These are phyloP conservation scores for Gonapodya prolifera DNA, from an alignment of 192 early-diverging fungal genomes.

Conservation along the genomic window DNA sequence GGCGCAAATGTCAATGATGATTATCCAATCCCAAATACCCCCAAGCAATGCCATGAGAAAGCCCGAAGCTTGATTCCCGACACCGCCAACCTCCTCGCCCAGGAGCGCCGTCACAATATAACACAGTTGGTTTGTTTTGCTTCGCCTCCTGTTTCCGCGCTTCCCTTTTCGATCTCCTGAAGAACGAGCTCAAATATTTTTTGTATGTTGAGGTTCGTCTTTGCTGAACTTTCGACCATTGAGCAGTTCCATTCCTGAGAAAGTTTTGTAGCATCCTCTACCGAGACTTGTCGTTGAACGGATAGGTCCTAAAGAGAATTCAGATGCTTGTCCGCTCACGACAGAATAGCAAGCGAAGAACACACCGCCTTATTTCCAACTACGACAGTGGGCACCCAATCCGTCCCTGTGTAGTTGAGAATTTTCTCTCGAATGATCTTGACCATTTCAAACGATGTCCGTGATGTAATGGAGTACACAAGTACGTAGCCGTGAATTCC, in stretches of 20 bases:
- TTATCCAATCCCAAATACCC: no score
- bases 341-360: not conserved
- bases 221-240: slow-evolving; percentile 81
- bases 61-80: no score
- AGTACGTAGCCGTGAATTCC: slow-evolving; percentile 92
- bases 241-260: slow-evolving; percentile 78
- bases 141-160: slow-evolving; percentile 38
- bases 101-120: not conserved
- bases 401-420: slow-evolving; percentile 75
- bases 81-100: no score
- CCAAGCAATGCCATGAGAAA: no score
- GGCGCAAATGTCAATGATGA: no score
- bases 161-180: slow-evolving; percentile 66
- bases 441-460: slow-evolving; percentile 80
- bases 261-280: slow-evolving; percentile 59
- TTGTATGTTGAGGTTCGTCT: slow-evolving; percentile 79
- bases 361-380: slow-evolving; percentile 9
- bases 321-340: not conserved
- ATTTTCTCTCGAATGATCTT: slow-evolving; percentile 88
- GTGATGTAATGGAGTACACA: slow-evolving; percentile 79
- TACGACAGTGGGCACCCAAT: slow-evolving; percentile 46
- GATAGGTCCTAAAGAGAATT: slow-evolving; percentile 52
- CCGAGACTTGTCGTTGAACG: slow-evolving; percentile 1
- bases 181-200: slow-evolving; percentile 76
- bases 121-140: not conserved